A percentile compares a stretch with the other conserved stretches of the same genome.
Evolutionary conservation across 441 rosid genomes (phyloP).

Genomic region (Pelargonium australe): DNA sequence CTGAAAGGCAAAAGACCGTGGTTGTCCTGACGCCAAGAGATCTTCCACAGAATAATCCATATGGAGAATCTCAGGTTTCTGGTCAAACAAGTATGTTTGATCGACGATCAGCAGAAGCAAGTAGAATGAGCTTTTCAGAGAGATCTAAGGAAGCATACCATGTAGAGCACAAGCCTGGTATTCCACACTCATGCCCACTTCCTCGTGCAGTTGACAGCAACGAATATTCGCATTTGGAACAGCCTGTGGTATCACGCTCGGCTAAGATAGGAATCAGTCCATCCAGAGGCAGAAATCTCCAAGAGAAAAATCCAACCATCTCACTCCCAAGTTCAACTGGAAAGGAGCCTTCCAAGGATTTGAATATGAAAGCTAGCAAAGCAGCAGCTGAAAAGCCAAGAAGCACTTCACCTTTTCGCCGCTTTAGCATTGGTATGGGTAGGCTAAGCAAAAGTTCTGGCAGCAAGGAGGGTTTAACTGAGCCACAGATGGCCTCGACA

Average conservation of each 20-base stretch:
- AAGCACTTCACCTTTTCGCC: conserved; percentile 80
- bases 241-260: conserved; percentile 31
- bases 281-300: conserved; percentile 31
- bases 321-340: conserved; percentile 19
- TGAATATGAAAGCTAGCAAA: conserved; percentile 34
- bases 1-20: conserved; percentile 35
- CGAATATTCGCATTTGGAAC: conserved; percentile 30
- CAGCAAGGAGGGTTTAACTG: conserved; percentile 34
- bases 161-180: conserved; percentile 23
- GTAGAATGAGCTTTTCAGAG: conserved; percentile 35
- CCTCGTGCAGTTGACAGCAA: conserved; percentile 35
- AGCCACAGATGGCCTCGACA: conserved; percentile 27
- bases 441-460: conserved; percentile 53
- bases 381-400: conserved; percentile 38
- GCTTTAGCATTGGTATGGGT: conserved; percentile 55
- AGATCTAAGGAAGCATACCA: conserved; percentile 26
- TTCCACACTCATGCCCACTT: conserved; percentile 39
- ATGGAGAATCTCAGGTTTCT: conserved; percentile 33
- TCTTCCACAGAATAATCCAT: conserved; percentile 26
- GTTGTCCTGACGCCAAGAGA: conserved; percentile 44
- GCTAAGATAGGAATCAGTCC: conserved; percentile 35
- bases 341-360: conserved; percentile 32
- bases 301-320: conserved; percentile 30
- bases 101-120: conserved; percentile 36
- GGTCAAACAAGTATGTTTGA: conserved; percentile 28